A percentile compares a stretch with the other conserved stretches of the same genome.
Evolutionary conservation across 2,329 filamentous ascomycete genomes (phyloP).

Genomic region (Epichloe scottii): DNA sequence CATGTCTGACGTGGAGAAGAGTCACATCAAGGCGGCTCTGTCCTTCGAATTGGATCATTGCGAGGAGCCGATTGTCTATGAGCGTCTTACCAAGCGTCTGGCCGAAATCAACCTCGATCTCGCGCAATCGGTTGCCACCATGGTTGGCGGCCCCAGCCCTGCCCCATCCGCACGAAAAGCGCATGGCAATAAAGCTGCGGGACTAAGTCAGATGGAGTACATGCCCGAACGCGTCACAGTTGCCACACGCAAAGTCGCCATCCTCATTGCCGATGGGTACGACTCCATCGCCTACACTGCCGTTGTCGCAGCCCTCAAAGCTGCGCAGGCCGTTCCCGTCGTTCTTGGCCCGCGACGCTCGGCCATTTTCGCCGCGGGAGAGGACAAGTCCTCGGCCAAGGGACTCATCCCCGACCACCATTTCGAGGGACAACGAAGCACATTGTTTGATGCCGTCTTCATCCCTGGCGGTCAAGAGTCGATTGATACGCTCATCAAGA

Average conservation of each 20-base stretch:
- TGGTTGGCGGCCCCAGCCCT: slow-evolving; percentile 54
- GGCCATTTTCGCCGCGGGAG: slow-evolving; percentile 49
- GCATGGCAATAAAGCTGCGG: slow-evolving; percentile 54
- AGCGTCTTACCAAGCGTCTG: slow-evolving; percentile 54
- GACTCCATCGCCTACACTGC: slow-evolving; percentile 53
- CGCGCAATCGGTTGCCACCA: slow-evolving; percentile 54
- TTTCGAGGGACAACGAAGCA: slow-evolving; percentile 66
- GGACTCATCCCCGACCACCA: slow-evolving; percentile 62
- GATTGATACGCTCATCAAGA: slow-evolving; percentile 50
- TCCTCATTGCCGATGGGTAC: slow-evolving; percentile 68
- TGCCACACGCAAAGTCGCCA: slow-evolving; percentile 56
- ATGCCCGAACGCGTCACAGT: slow-evolving; percentile 53
- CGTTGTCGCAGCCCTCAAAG: slow-evolving; percentile 49
- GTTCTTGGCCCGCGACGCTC: slow-evolving; percentile 60
- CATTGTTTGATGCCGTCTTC: slow-evolving; percentile 71
- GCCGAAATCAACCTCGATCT: slow-evolving; percentile 61
- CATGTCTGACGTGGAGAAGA: slow-evolving; percentile 53
- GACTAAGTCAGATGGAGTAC: slow-evolving; percentile 58
- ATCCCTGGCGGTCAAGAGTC: slow-evolving; percentile 59
- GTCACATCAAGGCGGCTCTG: slow-evolving; percentile 58
- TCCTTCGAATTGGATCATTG: slow-evolving; percentile 73
- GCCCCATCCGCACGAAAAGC: slow-evolving; percentile 39
- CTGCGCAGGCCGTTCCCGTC: slow-evolving; percentile 53
- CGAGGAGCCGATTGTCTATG: slow-evolving; percentile 65
- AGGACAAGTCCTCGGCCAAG: slow-evolving; percentile 36